Percentiles rank a stretch among this genome's conserved stretches.
phyloP scores from a whole-genome alignment of 2,329 filamentous ascomycete species.

The Ramularia endophylla region DNA sequence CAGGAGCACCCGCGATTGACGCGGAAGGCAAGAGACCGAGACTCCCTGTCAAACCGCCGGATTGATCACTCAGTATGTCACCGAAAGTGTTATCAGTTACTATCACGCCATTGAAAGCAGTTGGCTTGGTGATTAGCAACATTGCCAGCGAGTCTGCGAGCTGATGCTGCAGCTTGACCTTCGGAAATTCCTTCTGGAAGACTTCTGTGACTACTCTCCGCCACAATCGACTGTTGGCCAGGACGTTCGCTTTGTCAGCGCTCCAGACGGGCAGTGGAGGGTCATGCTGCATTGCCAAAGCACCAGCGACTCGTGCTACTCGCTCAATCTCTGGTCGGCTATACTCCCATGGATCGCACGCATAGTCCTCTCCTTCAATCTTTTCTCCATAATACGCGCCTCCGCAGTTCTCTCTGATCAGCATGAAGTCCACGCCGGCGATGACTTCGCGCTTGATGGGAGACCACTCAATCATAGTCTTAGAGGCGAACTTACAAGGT shows the following conservation, averaged over 20 bases:
- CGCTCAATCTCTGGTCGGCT: constrained; percentile 42
- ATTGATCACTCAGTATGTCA: constrained; percentile 44
- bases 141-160: constrained; percentile 46
- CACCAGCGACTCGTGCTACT: constrained; percentile 42
- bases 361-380: constrained; percentile 38
- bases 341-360: constrained; percentile 47
- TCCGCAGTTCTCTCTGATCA: constrained; percentile 47
- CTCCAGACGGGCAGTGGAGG: constrained; percentile 41
- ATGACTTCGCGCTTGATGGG: constrained; percentile 44
- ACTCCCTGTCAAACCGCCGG: constrained; percentile 43
- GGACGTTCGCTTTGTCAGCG: constrained; percentile 50
- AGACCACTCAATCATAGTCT: constrained; percentile 33
- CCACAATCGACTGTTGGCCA: constrained; percentile 48
- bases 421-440: constrained; percentile 43
- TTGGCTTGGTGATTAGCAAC: constrained; percentile 43
- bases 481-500: constrained; percentile 43
- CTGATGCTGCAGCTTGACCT: constrained; percentile 41
- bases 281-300: constrained; percentile 36
- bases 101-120: constrained; percentile 45
- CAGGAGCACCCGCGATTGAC: constrained; percentile 26
- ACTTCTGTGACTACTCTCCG: constrained; percentile 38
- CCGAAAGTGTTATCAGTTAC: constrained; percentile 47
- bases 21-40: constrained; percentile 44
- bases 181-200: constrained; percentile 40
- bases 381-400: constrained; percentile 49